Base-by-base conservation (phyloP, 2,329 filamentous ascomycete species). In the Scedosporium boydii region DNA sequence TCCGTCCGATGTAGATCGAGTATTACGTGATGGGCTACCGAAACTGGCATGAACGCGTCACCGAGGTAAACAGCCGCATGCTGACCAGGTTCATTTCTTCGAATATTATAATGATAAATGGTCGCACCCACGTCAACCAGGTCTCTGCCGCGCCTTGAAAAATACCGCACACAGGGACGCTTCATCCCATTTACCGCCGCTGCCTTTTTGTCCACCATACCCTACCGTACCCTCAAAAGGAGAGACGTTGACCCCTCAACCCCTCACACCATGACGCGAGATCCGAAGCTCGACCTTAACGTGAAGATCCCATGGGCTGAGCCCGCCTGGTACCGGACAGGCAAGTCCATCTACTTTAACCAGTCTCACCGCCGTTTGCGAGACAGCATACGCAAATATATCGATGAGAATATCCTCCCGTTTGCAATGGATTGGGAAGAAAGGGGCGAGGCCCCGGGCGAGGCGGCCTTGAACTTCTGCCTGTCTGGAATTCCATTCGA, bases 341-440 rank as follows among this genome's bases (percentile, higher is more conserved):
- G 71, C 5, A 64, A 68, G 6, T 72, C 70, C 2, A 83, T 85
- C 0, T 87, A 88, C 73, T 89, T 89, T 76, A 86, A 80, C 29
- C 77, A 80, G 14, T 82, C 81, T 2, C 87, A 89, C 69, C 79
- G 80, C 38, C 74, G 72, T n/a, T 76, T 89, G 1, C 83, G 84
- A 60, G 76, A 81, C 44, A 77, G 75, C 4, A 74, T 88, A 0
- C 81, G 87, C 46, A 69, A 77, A 26, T 88, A 88, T 64, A 75
- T 88, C 58, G 80, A 88, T 63, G 76, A 78, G 1, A 73, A 85
- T 44, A 76, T 89, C 55, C 73, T 82, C 1, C 85, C 85, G 0
- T 76, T 81, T 65, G 81, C 82, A 3, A 78, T 85, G 38, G 83
- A 87, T 46, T 89, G 87, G 86, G 87, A 89, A 69, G 78, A 77